phyloP scores from a whole-genome alignment of 2,329 filamentous ascomycete species.

The Gaeumannomyces tritici region DNA sequence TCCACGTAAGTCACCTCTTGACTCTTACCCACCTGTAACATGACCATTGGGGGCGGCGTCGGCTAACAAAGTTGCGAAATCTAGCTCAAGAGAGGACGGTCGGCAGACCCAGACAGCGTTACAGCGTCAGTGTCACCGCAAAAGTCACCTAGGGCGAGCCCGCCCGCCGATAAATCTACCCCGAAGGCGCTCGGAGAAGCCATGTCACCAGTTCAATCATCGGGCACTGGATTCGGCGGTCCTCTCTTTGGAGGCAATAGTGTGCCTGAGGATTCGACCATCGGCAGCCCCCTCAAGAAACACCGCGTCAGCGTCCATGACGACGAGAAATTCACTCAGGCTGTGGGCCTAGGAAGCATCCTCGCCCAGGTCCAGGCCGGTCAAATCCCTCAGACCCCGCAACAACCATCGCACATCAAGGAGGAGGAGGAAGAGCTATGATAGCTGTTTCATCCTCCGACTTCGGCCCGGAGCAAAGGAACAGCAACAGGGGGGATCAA shows the following conservation, averaged over 20 bases:
- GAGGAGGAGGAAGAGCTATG: slow-evolving; percentile 5
- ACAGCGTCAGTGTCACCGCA: slow-evolving; percentile 12
- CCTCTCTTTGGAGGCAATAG: slow-evolving; percentile 20
- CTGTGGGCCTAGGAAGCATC: slow-evolving; percentile 3
- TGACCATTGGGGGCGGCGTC: background rate
- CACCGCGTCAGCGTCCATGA: slow-evolving; percentile 50
- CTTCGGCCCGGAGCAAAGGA: background rate
- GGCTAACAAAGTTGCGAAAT: slow-evolving; percentile 16
- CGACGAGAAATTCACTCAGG: slow-evolving; percentile 1
- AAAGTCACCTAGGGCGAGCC: background rate
- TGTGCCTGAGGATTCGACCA: slow-evolving; percentile 33
- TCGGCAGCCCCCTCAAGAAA: slow-evolving; percentile 69
- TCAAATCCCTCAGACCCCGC: background rate
- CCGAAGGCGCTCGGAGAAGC: slow-evolving; percentile 6
- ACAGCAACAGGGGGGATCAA: background rate
- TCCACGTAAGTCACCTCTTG: slow-evolving; percentile 52
- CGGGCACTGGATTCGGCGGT: background rate
- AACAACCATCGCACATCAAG: slow-evolving; percentile 1
- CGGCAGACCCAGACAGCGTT: slow-evolving; percentile 53
- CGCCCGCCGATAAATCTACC: background rate
- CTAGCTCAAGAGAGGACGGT: slow-evolving; percentile 74
- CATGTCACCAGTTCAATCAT: background rate
- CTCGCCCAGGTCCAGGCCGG: slow-evolving; percentile 3
- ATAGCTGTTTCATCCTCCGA: background rate
- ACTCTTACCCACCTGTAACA: background rate